A percentile compares a stretch with the other conserved stretches of the same genome.
phyloP scores from a whole-genome alignment of 2,329 filamentous ascomycete genomes.

The Aspergillus piperis region DNA sequence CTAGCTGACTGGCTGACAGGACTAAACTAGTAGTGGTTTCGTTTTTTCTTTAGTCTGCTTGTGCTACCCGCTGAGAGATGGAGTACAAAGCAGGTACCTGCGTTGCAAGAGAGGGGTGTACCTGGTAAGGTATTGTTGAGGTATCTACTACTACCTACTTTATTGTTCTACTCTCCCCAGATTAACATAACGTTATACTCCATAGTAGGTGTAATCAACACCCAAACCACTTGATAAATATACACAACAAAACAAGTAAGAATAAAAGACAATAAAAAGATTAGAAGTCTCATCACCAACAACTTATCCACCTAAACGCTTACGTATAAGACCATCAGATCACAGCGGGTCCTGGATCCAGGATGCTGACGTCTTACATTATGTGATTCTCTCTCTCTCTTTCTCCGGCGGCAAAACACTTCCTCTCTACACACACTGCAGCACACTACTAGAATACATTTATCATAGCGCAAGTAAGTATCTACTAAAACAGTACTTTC shows the following conservation, averaged over 20 bases:
- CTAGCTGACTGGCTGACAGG: no score
- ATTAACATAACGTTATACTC: no score
- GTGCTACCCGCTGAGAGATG: background rate
- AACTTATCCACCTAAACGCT: background rate
- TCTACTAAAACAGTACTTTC: no score
- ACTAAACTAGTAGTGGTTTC: no score
- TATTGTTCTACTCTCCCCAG: no score
- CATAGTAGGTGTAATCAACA: no score
- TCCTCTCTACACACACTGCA: no score
- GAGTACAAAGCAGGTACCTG: constrained; percentile 10
- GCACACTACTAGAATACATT: background rate
- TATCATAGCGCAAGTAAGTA: background rate
- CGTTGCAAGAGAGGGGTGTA: constrained; percentile 3
- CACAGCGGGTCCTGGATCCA: background rate
- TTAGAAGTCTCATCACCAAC: no score
- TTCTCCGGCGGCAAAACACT: background rate
- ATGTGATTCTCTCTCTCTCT: background rate
- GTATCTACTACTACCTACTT: background rate
- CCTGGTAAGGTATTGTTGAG: background rate
- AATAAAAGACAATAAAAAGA: no score
- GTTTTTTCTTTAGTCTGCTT: background rate
- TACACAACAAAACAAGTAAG: no score
- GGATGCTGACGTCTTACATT: constrained; percentile 8
- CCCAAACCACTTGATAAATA: no score
- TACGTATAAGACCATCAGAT: background rate